Evolutionary conservation across 495 filamentous ascomycete species (phyloP), one percentile per base, ranked within the genome.

Genomic region (Penicillium salamii): DNA sequence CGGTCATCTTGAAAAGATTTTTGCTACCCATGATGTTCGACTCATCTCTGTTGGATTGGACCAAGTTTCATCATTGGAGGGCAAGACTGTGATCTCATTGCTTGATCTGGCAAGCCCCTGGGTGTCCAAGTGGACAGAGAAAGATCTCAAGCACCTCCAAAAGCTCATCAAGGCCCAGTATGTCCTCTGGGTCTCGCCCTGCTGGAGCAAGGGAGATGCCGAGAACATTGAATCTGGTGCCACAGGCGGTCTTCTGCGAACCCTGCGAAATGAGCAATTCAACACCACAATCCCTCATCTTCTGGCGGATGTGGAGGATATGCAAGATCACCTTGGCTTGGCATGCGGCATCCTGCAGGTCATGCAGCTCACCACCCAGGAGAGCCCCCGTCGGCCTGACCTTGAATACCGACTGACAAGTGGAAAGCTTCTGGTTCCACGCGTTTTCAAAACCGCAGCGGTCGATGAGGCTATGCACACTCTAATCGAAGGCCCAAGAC

Each of bases 381-480:
- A 42, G 5, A 39, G 11, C n/a, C 43, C 52, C 1, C 54, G 51
- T 7, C 49, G 48, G 1, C 28, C 42, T 11, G 61, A 64, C 32
- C 8, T 51, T 29, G 61, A 64, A 19, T 61, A 55, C 26, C 36
- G 38, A 15, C n/a, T 64, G 12, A 11, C 45, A 8, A 52, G 52
- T 28, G 52, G 57, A 1, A 46, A 50, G 5, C 46, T 64, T 8
- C 15, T 64, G 13, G 43, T 64, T 3, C 61, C 61, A 6, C 51
- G 61, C 1, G 47, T 58, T 11, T 24, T 64, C 5, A 52, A 52
- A 12, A 46, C 54, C 4, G 11, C 41, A n/a, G 19, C 36, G 8
- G 49, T 64, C 3, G 52, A 61, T 14, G 61, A 61, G 21, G 49
- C 52, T n/a, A 57, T 64, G 57, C 29, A 61, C 2, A 56, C 54